Conservation (phyloP, 495 filamentous ascomycete genomes). For the Penicillium tannophilum region DNA sequence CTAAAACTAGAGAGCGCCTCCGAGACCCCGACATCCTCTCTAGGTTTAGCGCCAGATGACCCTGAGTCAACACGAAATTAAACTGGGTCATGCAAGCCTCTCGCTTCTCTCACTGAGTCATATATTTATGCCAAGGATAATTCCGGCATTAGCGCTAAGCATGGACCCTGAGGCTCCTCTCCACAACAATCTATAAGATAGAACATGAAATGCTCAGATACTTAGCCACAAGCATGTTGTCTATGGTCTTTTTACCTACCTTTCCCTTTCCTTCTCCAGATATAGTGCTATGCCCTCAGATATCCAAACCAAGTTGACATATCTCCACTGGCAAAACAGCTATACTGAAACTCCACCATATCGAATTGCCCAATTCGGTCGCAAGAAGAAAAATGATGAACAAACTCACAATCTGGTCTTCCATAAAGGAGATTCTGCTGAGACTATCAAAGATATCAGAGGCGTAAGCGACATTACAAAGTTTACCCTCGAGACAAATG, state of each 20-base stretch:
- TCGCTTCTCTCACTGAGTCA: neutral
- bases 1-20: too few species aligned
- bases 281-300: neutral
- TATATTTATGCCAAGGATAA: neutral
- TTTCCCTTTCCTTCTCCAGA: neutral
- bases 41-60: neutral
- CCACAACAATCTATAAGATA: neutral
- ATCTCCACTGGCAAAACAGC: slow-evolving; percentile 14
- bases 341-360: slow-evolving; percentile 8
- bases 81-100: neutral
- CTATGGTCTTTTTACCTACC: neutral
- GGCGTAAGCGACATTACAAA: neutral
- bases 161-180: neutral
- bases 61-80: neutral
- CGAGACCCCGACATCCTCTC: neutral
- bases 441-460: slow-evolving; percentile 3
- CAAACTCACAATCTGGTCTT: neutral
- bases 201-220: neutral
- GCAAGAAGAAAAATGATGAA: neutral
- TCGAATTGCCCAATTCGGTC: slow-evolving; percentile 6
- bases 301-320: slow-evolving; percentile 3
- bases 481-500: slow-evolving; percentile 1
- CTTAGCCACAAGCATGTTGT: neutral
- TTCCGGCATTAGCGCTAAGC: neutral
- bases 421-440: neutral